Evolutionary conservation across 2,329 filamentous ascomycete species (phyloP), one percentile per base, ranked within the genome.

Genomic region (Colletotrichum cuscutae): DNA sequence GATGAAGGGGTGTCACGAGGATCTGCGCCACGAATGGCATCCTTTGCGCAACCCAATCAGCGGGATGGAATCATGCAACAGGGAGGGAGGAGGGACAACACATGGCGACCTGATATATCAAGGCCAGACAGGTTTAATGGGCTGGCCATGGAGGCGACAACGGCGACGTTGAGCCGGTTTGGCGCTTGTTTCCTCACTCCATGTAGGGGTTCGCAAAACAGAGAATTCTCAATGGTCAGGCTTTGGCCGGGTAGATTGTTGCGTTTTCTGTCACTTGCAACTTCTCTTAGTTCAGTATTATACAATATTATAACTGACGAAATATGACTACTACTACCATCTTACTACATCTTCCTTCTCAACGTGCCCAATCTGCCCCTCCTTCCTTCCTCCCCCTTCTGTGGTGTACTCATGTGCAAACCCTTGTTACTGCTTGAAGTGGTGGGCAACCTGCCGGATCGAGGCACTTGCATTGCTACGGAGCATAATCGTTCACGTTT

Each of bases 251-350:
- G 46, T 42, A 57, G 35, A 30, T 71, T 65, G 26, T 70, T 72
- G 66, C 65, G 19, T 58, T 58, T 26, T 24, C 32, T 15, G 28
- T 72, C 59, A 42, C 65, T 63, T 65, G 32, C 70, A 60, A 64
- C 30, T 37, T 26, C 49, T 37, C 22, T 19, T 42, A 49, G 54
- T 64, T 70, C 58, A 57, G 58, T 42, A 19, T 42, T 19, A 42
- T 42, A 42, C 37, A 70, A 72, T 60, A 64, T 9, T 53, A 26
- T 63, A 49, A 46, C 35, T 49, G 54, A 69, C 26, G 35, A 60
- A 46, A 71, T 58, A 62, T 32, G n/a, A 52, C 49, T 19, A 35
- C 35, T 28, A 37, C 61, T 64, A 30, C 30, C 12, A 22, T 22
- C n/a, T 28, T 28, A 64, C 46, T 28, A 64, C 46, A 46, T 35